Evolutionary conservation across 2,329 filamentous ascomycete species (phyloP), one percentile per base, ranked within the genome.

Genomic region (Macrophomina phaseolina): DNA sequence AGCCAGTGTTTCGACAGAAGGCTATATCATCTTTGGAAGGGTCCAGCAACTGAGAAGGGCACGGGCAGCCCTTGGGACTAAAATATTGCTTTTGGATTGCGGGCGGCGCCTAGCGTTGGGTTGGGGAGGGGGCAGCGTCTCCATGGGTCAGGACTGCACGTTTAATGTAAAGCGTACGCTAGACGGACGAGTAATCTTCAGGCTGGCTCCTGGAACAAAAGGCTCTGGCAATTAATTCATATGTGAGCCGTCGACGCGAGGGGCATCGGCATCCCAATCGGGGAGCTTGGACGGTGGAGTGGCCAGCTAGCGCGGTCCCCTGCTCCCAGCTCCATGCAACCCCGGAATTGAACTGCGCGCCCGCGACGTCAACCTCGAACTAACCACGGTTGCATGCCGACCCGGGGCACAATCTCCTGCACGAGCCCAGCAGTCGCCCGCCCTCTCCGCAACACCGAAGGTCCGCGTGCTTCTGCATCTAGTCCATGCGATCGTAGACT

Each of bases 401-500:
- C 58, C 30, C 58, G 23, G 58, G 58, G 58, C 42, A 28, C 23
- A 46, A 4, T 40, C 23, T 30, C 46, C 45, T 23, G 45, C 58
- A 62, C 58, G 45, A 62, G 58, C 58, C 30, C 58, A 8, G 36
- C 32, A 49, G 5, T 30, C 32, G 8, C 18, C 40, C 14, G 7
- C 40, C 28, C 6, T 18, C 38, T 32, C 18, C 46, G 6, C 38
- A 18, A 8, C 30, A 40, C 58, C 58, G 49, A 53, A 64, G 61
- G 61, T 64, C 49, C 46, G 48, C 61, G 61, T 38, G n/a, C 42
- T 53, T 64, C 61, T 64, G 38, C 49, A 49, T 65, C 48, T 32
- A 71, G 73, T 75, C 74, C 71, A 78, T 78, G 76, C 75, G 71
- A 73, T 71, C 71, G 68, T 75, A 73, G 64, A 68, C 71, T 71